A percentile compares a stretch with the other conserved stretches of the same genome.
Conservation (phyloP, 495 filamentous ascomycete genomes). For the Pyrenula aspistea region DNA sequence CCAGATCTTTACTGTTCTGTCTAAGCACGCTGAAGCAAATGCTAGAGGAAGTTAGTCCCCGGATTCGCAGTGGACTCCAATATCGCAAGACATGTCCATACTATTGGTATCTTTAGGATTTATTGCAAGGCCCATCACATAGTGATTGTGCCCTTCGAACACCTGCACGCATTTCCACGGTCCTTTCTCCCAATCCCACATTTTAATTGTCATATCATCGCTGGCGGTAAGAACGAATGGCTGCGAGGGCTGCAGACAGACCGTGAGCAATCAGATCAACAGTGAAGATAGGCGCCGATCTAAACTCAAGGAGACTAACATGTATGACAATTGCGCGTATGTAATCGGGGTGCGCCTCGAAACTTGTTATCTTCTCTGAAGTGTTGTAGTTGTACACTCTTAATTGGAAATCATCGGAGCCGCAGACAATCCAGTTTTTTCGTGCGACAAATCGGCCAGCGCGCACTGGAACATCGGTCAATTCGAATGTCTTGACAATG, state of each 20-base stretch:
- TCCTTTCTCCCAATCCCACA: constrained; percentile 97
- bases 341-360: constrained; percentile 98
- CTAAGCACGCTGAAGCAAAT: constrained; percentile 92
- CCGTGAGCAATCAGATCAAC: too few species aligned
- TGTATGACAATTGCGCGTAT: constrained; percentile 97
- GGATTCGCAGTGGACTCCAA: too few species aligned
- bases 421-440: constrained; percentile 99
- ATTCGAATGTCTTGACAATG: constrained; percentile 98
- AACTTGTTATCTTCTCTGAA: constrained; percentile 94
- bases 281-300: too few species aligned
- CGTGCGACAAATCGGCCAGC: constrained; percentile 93
- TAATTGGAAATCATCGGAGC: constrained; percentile 95
- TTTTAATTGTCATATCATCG: constrained; percentile 99
- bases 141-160: constrained; percentile 96
- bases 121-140: constrained; percentile 99
- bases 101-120: constrained; percentile 99
- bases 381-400: constrained; percentile 99
- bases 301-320: too few species aligned
- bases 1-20: constrained; percentile 98
- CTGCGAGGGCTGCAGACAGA: too few species aligned
- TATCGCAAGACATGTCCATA: too few species aligned
- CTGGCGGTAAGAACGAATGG: constrained; percentile 93
- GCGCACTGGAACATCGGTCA: constrained; percentile 96
- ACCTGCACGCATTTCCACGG: constrained; percentile 93
- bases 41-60: too few species aligned